These are phyloP conservation scores for Meripilus lineatus DNA, from an alignment of 1,284 basidiomycete species.

Conservation along the genomic window DNA sequence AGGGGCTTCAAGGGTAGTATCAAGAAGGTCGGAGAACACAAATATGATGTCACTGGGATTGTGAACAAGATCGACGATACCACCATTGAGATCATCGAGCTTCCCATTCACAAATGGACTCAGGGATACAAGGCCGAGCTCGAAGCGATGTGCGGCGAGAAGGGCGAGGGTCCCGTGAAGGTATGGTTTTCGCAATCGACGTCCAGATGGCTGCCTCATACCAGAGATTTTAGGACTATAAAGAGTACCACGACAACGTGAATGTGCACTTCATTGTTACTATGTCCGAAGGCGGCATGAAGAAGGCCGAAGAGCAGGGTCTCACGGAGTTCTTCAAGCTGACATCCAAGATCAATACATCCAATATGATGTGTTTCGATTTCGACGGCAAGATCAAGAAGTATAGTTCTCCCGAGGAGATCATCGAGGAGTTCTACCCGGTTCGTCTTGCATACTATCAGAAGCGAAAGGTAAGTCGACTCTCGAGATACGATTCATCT, in stretches of 20 bases:
- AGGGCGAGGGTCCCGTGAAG: conserved; percentile 66
- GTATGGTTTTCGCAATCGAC: conserved; percentile 27
- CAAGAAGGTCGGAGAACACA: conserved; percentile 76
- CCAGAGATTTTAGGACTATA: conserved; percentile 71
- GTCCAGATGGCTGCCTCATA: not conserved
- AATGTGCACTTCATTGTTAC: conserved; percentile 89
- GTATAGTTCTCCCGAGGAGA: conserved; percentile 87
- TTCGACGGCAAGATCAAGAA: conserved; percentile 95
- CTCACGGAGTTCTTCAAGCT: conserved; percentile 92
- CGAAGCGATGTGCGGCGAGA: conserved; percentile 74
- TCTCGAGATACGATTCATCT: not conserved
- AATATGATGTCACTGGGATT: conserved; percentile 82
- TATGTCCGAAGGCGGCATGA: conserved; percentile 78
- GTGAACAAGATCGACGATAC: conserved; percentile 79
- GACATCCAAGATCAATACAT: conserved; percentile 76
- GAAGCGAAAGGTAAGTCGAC: conserved; percentile 76
- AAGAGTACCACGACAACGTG: conserved; percentile 92
- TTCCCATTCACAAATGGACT: conserved; percentile 97
- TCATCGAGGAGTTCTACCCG: conserved; percentile 93
- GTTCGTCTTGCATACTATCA: conserved; percentile 89
- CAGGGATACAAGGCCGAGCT: conserved; percentile 89
- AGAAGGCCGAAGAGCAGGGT: conserved; percentile 88
- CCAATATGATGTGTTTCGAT: conserved; percentile 99
- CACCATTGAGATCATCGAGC: conserved; percentile 92
- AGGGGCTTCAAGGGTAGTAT: conserved; percentile 91